phyloP scores from a whole-genome alignment of 352 stramenopile species.

The Phytophthora vignae region DNA sequence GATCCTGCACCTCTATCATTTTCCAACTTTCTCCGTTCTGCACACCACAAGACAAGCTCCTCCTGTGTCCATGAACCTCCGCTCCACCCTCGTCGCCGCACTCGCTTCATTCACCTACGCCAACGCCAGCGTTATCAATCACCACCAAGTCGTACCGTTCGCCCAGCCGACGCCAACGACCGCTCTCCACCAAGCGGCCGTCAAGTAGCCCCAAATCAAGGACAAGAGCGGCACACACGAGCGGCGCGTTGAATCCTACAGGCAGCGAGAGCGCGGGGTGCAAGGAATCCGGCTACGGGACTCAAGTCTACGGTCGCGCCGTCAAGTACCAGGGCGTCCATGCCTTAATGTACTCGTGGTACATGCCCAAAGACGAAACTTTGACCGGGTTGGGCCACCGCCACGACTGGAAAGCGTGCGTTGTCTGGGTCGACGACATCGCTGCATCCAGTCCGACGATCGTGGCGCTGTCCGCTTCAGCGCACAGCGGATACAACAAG shows the following conservation, averaged over 20 bases:
- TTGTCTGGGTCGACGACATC: conserved; percentile 42
- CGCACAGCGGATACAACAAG: conserved; percentile 31
- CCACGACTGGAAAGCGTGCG: conserved; percentile 44
- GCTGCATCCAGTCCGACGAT: conserved; percentile 18
- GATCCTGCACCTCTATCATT: background rate
- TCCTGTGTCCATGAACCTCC: background rate
- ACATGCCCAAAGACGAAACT: conserved; percentile 47
- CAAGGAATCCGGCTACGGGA: conserved; percentile 34
- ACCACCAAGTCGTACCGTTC: conserved; percentile 13
- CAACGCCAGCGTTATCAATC: conserved; percentile 3
- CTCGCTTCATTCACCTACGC: background rate
- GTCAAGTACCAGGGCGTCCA: conserved; percentile 21
- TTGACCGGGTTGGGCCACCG: conserved; percentile 31
- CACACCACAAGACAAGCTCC: background rate
- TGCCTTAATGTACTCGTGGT: conserved; percentile 47
- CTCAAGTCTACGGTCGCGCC: conserved; percentile 31
- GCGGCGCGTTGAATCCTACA: background rate
- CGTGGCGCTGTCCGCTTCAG: conserved; percentile 19
- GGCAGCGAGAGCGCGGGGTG: conserved; percentile 2
- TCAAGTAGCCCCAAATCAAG: conserved; percentile 6
- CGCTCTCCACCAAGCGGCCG: background rate
- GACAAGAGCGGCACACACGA: conserved; percentile 8
- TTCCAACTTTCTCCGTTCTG: background rate
- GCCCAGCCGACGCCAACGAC: conserved; percentile 8
- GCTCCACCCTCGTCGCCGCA: background rate